phyloP scores from a whole-genome alignment of 148 eudicot genomes.

The Agrostemma githago region DNA sequence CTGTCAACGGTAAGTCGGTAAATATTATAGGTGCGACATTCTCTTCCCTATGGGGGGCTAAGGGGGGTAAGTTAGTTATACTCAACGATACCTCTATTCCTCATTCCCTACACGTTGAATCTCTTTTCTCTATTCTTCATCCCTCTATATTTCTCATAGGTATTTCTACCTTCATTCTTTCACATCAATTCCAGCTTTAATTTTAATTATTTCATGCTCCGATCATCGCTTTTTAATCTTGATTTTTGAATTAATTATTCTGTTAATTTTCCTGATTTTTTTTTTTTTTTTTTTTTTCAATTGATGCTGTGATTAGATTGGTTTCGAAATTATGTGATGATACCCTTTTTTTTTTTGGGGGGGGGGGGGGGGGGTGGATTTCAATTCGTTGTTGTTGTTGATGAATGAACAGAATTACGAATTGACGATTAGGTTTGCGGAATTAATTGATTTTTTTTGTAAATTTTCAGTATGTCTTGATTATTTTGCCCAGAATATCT shows the following conservation, averaged over 20 bases:
- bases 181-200: neutral
- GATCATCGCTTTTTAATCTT: neutral
- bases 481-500: neutral
- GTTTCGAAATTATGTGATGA: neutral
- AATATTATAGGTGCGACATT: neutral
- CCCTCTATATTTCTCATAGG: slow-evolving; percentile 9
- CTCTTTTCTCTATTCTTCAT: neutral
- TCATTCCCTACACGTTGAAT: neutral
- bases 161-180: neutral
- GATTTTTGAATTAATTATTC: neutral
- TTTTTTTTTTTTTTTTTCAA: neutral
- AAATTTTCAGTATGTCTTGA: neutral
- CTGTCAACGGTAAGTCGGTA: neutral
- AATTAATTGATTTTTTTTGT: neutral
- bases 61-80: neutral
- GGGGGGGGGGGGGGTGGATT: too few relatives aligned
- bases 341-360: too few relatives aligned
- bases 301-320: neutral
- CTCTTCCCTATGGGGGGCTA: neutral
- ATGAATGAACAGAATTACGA: neutral
- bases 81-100: neutral
- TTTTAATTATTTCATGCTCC: neutral
- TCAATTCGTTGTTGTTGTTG: neutral
- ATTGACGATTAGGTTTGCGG: neutral
- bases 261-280: neutral